Evolutionary conservation across 371 early-diverging fungal species (phyloP).

Genomic region (Apophysomyces ossiformis): DNA sequence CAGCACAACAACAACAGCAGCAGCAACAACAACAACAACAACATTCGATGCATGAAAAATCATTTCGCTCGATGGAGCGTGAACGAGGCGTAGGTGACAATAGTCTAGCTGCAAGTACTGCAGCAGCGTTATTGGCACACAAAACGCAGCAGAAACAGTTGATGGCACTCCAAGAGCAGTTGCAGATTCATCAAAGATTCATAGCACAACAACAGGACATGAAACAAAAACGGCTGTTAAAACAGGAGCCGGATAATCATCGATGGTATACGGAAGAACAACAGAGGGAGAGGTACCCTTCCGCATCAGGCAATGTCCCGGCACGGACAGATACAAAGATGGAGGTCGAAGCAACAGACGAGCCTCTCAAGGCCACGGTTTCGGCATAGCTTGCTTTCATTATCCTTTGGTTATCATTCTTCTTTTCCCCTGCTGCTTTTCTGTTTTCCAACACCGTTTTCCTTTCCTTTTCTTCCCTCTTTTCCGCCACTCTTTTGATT

Average conservation of each 20-base stretch:
- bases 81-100: background rate
- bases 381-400: conserved; percentile 1
- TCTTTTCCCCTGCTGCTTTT: too few species aligned
- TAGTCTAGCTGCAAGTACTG: conserved; percentile 17
- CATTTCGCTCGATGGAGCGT: conserved; percentile 1
- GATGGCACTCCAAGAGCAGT: conserved; percentile 19
- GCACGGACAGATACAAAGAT: conserved; percentile 1
- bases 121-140: conserved; percentile 26
- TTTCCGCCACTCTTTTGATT: background rate
- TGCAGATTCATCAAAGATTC: conserved; percentile 21
- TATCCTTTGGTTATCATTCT: too few species aligned
- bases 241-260: background rate
- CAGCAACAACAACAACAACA: conserved; percentile 74
- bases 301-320: background rate
- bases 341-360: conserved; percentile 3
- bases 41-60: conserved; percentile 4
- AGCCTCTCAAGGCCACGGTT: conserved; percentile 8
- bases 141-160: conserved; percentile 29
- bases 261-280: conserved; percentile 8
- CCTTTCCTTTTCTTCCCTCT: background rate
- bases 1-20: conserved; percentile 30
- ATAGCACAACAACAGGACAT: conserved; percentile 15
- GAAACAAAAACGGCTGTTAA: conserved; percentile 1
- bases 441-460: too few species aligned
- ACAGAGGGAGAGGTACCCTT: background rate